Evolutionary conservation across 768 basidiomycete genomes (phyloP).

Genomic region (Mycena crocata): DNA sequence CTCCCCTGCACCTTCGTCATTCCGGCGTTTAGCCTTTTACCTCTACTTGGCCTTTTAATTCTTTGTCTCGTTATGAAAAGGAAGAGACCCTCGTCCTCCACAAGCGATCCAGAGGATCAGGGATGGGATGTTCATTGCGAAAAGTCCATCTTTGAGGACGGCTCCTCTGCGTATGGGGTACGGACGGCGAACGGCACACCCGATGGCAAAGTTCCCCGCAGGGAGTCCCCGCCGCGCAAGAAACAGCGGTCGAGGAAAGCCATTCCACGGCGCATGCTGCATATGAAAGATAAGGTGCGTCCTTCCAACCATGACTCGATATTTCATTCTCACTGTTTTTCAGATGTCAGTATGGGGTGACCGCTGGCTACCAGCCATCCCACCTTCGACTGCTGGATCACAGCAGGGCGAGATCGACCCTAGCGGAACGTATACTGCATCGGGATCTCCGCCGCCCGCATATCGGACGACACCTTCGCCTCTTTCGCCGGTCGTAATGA

Average conservation of each 20-base stretch:
- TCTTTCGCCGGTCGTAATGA: slow-evolving; percentile 20
- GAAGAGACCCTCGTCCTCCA: neutral
- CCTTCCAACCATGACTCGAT: neutral
- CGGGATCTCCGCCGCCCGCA: slow-evolving; percentile 16
- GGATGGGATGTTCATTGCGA: neutral
- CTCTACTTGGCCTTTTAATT: slow-evolving; percentile 25
- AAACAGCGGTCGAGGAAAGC: slow-evolving; percentile 25
- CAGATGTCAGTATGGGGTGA: slow-evolving; percentile 26
- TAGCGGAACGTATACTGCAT: slow-evolving; percentile 18
- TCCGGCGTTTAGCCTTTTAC: slow-evolving; percentile 17
- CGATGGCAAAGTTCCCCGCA: neutral
- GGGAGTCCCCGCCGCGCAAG: slow-evolving; percentile 13
- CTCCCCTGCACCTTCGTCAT: slow-evolving; percentile 9
- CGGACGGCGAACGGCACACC: neutral
- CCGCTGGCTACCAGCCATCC: slow-evolving; percentile 20
- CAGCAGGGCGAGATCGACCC: slow-evolving; percentile 23
- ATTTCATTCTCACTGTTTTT: slow-evolving; percentile 1
- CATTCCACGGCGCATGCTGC: slow-evolving; percentile 26
- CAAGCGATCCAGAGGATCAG: slow-evolving; percentile 12
- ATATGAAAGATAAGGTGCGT: slow-evolving; percentile 28
- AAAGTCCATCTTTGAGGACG: neutral
- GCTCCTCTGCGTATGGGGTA: neutral
- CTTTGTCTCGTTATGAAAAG: slow-evolving; percentile 29
- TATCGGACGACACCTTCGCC: slow-evolving; percentile 8
- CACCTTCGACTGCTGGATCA: slow-evolving; percentile 18